Evolutionary conservation across 2,329 filamentous ascomycete species (phyloP), one percentile per base, ranked within the genome.

Genomic region (Hortaea werneckii): DNA sequence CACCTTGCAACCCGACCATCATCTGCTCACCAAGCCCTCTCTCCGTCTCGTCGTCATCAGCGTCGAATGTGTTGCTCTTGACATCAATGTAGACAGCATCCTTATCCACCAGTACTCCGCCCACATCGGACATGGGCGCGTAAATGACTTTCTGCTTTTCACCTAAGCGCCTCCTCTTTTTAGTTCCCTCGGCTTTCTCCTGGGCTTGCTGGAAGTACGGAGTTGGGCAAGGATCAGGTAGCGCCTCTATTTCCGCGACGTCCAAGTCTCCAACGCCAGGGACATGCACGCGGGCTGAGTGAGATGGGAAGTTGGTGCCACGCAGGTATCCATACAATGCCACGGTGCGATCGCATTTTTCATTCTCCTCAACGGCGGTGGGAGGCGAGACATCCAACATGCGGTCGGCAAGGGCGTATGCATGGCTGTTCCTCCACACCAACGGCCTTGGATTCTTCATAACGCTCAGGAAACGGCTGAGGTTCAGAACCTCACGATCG

Each of bases 361-460:
- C 74, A 58, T 98, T 78, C 58, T 87, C 80, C 64, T 98, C 94
- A 39, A 96, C 84, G 55, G 85, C 80, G 7, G 87, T 94, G 0
- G 94, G 92, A 32, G 94, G 87, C 0, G 92, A 98, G 44, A 98
- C 81, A 65, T 98, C 92, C 57, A 94, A 77, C 67, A 96, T 94
- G 53, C 89, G 87, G 69, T 98, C 92, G 48, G 92, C 86, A 45
- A 98, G 73, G 47, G 87, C 81, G 65, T 98, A 98, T 4, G 90
- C 89, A 71, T 98, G 92, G 1, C 87, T 85, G 64, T 98, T 98
- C 49, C 94, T 79, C 90, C 92, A 98, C 37, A 98, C 75, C 29
- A 98, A 73, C n/a, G 92, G 92, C 48, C 92, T 78, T 4, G 94
- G 90, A 63, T 95, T 98, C 74, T 98, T 98, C 94, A 98, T 98